Evolutionary conservation across 2,329 filamentous ascomycete genomes (phyloP).

Genomic region (Curvularia hawaiiensis): DNA sequence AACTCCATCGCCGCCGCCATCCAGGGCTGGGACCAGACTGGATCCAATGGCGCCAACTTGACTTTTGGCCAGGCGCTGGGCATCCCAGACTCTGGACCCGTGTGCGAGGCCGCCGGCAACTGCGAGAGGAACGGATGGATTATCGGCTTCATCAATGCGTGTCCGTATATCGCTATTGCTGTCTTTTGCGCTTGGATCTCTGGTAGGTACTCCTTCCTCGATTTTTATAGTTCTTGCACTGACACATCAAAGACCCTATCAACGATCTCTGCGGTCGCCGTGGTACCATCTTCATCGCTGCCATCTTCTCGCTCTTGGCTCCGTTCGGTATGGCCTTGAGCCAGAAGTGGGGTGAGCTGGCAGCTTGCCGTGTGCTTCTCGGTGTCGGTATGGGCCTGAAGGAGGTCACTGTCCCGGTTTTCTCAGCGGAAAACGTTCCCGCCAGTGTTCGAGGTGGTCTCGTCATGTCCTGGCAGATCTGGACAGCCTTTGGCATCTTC

Average conservation of each 20-base stretch:
- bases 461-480: slow-evolving; percentile 55
- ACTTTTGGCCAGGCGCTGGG: slow-evolving; percentile 57
- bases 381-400: slow-evolving; percentile 54
- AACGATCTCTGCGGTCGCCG: slow-evolving; percentile 40
- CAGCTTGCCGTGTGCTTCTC: slow-evolving; percentile 44
- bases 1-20: slow-evolving; percentile 74
- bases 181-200: slow-evolving; percentile 34
- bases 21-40: slow-evolving; percentile 68
- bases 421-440: slow-evolving; percentile 55
- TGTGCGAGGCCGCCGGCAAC: slow-evolving; percentile 29
- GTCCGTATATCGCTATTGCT: slow-evolving; percentile 39
- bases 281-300: slow-evolving; percentile 43
- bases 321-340: slow-evolving; percentile 44
- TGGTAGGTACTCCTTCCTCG: not conserved
- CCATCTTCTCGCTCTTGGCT: slow-evolving; percentile 42
- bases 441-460: slow-evolving; percentile 56
- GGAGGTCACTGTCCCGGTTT: slow-evolving; percentile 52
- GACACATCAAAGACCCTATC: slow-evolving; percentile 24
- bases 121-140: slow-evolving; percentile 43
- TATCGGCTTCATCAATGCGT: slow-evolving; percentile 41
- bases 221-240: not conserved
- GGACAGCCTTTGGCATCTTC: slow-evolving; percentile 54
- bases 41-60: slow-evolving; percentile 59
- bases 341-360: slow-evolving; percentile 49
- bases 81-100: slow-evolving; percentile 33